phyloP scores from a whole-genome alignment of 140 eudicot species.

The Anethum foeniculum region DNA sequence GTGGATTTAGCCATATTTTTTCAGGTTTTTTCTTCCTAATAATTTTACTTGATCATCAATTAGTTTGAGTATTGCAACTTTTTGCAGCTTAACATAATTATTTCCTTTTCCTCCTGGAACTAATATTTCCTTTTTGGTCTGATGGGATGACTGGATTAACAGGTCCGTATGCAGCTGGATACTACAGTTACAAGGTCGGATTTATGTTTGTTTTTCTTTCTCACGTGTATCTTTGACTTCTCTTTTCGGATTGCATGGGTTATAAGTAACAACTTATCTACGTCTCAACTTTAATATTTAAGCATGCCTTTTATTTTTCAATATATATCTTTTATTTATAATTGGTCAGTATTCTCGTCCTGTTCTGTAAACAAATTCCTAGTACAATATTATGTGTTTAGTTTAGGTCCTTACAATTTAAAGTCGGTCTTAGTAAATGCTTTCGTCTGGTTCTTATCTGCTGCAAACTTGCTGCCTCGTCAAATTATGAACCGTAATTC shows the following conservation, averaged over 20 bases:
- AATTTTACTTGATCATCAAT: not conserved
- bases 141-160: not conserved
- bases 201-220: not conserved
- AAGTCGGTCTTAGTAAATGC: not conserved
- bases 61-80: not conserved
- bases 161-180: slow-evolving; percentile 95
- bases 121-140: not conserved
- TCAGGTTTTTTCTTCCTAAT: slow-evolving; percentile 32
- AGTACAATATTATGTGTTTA: not conserved
- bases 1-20: slow-evolving; percentile 82
- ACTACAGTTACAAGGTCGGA: slow-evolving; percentile 83
- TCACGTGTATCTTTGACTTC: not conserved
- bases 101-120: not conserved
- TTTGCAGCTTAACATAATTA: not conserved
- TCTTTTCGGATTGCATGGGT: not conserved
- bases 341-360: not conserved
- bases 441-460: not conserved
- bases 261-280: not conserved
- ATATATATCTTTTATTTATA: not conserved
- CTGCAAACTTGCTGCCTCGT: not conserved
- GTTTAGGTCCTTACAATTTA: not conserved
- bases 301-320: not conserved
- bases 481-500: not conserved
- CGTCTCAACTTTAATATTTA: not conserved
- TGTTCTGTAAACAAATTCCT: not conserved